A percentile compares a stretch with the other conserved stretches of the same genome.
Evolutionary conservation across 352 stramenopile genomes (phyloP).

Genomic region (Lagenidium giganteum): DNA sequence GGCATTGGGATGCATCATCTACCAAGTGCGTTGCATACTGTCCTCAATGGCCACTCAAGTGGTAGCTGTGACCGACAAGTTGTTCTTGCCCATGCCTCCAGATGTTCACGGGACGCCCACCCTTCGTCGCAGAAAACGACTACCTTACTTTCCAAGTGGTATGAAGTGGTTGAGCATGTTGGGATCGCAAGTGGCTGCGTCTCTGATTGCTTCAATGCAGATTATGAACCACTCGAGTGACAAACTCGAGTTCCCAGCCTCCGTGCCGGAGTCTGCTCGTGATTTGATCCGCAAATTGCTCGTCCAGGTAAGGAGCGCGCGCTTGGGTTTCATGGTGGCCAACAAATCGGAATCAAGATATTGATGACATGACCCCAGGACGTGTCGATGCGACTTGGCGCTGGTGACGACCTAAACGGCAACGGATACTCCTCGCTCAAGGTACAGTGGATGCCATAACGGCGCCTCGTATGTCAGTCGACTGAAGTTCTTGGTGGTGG

Average conservation of each 20-base stretch:
- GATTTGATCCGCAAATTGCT: constrained; percentile 63
- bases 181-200: background rate
- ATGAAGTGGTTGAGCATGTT: too few relatives aligned
- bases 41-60: too few relatives aligned
- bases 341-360: too few relatives aligned
- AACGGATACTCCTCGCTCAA: constrained; percentile 52
- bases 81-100: constrained; percentile 10
- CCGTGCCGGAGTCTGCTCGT: constrained; percentile 44
- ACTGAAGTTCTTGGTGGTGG: too few relatives aligned
- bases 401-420: constrained; percentile 46
- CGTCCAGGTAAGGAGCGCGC: constrained; percentile 32
- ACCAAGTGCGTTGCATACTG: constrained; percentile 52
- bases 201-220: constrained; percentile 13
- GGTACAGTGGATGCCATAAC: too few relatives aligned
- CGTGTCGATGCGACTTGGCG: constrained; percentile 50
- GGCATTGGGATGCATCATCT: constrained; percentile 85
- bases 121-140: constrained; percentile 80
- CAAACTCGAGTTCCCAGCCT: constrained; percentile 57
- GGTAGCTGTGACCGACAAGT: too few relatives aligned
- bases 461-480: too few relatives aligned
- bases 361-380: too few relatives aligned
- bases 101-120: constrained; percentile 66
- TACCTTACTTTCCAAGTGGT: constrained; percentile 84
- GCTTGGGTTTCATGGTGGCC: too few relatives aligned
- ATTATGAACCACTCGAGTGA: constrained; percentile 72